phyloP scores from a whole-genome alignment of 371 early-diverging fungal genomes.

The Cokeromyces recurvatus region DNA sequence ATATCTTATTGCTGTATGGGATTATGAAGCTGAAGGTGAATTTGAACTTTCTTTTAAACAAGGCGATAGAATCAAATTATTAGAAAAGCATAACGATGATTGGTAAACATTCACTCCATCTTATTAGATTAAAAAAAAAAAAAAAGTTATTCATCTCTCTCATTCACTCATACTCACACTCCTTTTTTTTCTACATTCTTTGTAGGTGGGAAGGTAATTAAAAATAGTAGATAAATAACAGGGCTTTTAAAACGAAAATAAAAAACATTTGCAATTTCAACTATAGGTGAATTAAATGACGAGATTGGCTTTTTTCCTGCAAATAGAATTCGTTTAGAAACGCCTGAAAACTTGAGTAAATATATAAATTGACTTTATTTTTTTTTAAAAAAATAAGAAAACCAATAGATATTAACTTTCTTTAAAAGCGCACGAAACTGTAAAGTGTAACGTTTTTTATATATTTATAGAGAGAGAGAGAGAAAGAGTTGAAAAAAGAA shows the following conservation, averaged over 20 bases:
- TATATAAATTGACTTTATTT: not conserved
- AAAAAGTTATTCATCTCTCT: not conserved
- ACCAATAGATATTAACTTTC: no score
- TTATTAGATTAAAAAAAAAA: not conserved
- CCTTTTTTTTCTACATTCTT: not conserved
- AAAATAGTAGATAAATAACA: not conserved
- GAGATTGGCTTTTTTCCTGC: slow-evolving; percentile 52
- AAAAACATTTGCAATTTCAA: not conserved
- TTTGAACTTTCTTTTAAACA: slow-evolving; percentile 44
- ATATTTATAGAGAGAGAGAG: no score
- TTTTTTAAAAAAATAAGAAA: no score
- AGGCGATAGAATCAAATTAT: slow-evolving; percentile 41
- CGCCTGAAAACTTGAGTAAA: not conserved
- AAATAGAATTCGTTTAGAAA: slow-evolving; percentile 33
- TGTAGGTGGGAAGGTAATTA: slow-evolving; percentile 46
- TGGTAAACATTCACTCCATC: no score
- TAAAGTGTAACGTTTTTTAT: no score
- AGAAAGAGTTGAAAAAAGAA: no score
- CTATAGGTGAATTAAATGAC: slow-evolving; percentile 38
- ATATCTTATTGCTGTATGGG: slow-evolving; percentile 45
- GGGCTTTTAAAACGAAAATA: no score
- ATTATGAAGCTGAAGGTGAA: slow-evolving; percentile 44
- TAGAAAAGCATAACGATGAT: slow-evolving; percentile 48
- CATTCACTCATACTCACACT: not conserved
- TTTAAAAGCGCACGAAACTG: no score